phyloP scores from a whole-genome alignment of 441 rosid species.

The Adansonia rubrostipa region DNA sequence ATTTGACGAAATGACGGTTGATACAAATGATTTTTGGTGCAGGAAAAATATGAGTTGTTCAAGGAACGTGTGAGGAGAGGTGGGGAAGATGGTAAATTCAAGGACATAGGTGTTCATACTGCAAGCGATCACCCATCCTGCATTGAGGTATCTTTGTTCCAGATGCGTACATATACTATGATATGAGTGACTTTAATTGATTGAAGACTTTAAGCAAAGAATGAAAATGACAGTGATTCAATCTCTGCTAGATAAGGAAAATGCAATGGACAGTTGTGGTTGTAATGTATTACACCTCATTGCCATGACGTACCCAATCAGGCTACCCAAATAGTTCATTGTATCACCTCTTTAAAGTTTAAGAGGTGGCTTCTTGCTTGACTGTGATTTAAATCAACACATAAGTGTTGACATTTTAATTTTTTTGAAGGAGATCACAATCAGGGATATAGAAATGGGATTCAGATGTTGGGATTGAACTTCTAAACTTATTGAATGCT shows the following conservation, averaged over 20 bases:
- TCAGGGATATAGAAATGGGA: too few species aligned
- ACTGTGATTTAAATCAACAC: not conserved
- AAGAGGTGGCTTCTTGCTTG: not conserved
- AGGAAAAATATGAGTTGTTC: constrained; percentile 34
- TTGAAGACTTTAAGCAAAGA: not conserved
- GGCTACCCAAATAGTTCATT: not conserved
- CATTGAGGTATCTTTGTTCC: constrained; percentile 34
- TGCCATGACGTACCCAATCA: not conserved
- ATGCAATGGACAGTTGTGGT: not conserved
- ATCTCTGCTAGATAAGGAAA: not conserved
- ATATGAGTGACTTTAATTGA: not conserved
- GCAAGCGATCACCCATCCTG: constrained; percentile 32
- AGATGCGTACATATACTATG: not conserved
- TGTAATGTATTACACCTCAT: not conserved
- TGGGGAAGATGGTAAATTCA: constrained; percentile 5
- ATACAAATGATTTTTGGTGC: not conserved
- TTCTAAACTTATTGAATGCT: too few species aligned
- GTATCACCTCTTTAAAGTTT: not conserved
- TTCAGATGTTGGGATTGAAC: too few species aligned
- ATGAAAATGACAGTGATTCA: not conserved
- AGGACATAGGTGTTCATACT: not conserved
- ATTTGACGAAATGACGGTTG: not conserved
- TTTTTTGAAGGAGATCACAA: too few species aligned
- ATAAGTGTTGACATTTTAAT: too few species aligned
- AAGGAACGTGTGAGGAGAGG: constrained; percentile 30